Evolutionary conservation across 805 yeast species (phyloP).

Genomic region (Candida quercuum): DNA sequence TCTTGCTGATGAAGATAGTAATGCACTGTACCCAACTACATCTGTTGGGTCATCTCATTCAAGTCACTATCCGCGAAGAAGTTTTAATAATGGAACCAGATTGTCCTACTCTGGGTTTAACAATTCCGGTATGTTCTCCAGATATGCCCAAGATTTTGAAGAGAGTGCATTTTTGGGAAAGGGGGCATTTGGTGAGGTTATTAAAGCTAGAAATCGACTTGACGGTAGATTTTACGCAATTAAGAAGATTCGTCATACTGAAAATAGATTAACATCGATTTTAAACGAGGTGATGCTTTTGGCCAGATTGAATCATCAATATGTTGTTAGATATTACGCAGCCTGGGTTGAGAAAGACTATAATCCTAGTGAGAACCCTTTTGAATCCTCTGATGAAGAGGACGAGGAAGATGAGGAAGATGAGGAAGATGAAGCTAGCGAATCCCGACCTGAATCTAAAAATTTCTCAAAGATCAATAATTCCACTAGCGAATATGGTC

Average conservation of each 20-base stretch:
- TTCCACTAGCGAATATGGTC: too few species aligned
- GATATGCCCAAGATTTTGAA: constrained; percentile 92
- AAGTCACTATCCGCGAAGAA: constrained; percentile 27
- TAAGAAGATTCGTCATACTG: constrained; percentile 81
- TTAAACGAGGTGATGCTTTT: constrained; percentile 87
- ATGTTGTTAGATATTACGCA: constrained; percentile 92
- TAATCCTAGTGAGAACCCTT: constrained; percentile 27
- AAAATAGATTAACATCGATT: constrained; percentile 72
- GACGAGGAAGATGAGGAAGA: constrained; percentile 17
- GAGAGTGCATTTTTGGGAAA: constrained; percentile 87
- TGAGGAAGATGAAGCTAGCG: neutral
- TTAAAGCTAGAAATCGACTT: constrained; percentile 87
- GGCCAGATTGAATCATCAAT: constrained; percentile 90
- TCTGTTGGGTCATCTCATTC: constrained; percentile 24
- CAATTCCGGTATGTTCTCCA: constrained; percentile 36
- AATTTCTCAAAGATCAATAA: neutral
- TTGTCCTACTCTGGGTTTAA: constrained; percentile 27
- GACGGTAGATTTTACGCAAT: constrained; percentile 96
- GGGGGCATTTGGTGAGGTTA: constrained; percentile 98
- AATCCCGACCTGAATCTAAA: neutral
- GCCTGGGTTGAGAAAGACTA: constrained; percentile 90
- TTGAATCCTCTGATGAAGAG: constrained; percentile 28
- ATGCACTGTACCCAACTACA: constrained; percentile 18
- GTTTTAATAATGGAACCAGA: constrained; percentile 35
- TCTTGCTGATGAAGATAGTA: constrained; percentile 12